Evolutionary conservation across 2,329 filamentous ascomycete species (phyloP), one percentile per base, ranked within the genome.

Genomic region (Fonsecaea nubica): DNA sequence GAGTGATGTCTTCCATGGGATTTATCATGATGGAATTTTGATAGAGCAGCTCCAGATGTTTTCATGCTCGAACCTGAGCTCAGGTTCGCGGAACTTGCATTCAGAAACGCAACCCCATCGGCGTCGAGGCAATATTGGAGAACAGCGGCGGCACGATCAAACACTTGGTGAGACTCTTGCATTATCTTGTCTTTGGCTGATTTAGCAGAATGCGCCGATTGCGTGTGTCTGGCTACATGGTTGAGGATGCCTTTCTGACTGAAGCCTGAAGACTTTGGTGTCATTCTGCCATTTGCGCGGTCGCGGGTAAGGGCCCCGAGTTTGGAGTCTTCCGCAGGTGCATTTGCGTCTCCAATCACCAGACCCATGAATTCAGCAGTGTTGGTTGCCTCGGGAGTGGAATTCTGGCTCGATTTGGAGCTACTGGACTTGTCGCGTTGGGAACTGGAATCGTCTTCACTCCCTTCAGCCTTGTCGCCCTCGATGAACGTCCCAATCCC

Each of bases 401-500:
- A 9, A 10, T 21, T 58, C 38, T 61, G 33, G n/a, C 10, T n/a
- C 13, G 57, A 21, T 3, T 32, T 45, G 25, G 38, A 33, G 35
- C n/a, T 25, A 32, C 9, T 25, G 18, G 21, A 18, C 36, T n/a
- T 21, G n/a, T 25, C 13, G 3, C 8, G 21, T 12, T 35, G 32
- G 3, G 36, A 12, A 33, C 15, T 59, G 21, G 55, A 21, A 30
- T 32, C 30, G 12, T 15, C 21, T n/a, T n/a, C 25, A 8, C 21
- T 35, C n/a, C 63, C 53, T 55, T 63, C 42, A 18, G 45, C 55
- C 40, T 54, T 32, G 21, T 68, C 62, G 21, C 82, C 83, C 64
- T 86, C 84, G 6, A 86, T 83, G 62, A 86, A 87, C 18, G 80
- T 78, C 2, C 82, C 84, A 10, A 88, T 76, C 0, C 85, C 85